Percentiles rank a stretch among this genome's conserved stretches.
Evolutionary conservation across 2,329 filamentous ascomycete species (phyloP).

Genomic region (Sordariomycetes sp.): DNA sequence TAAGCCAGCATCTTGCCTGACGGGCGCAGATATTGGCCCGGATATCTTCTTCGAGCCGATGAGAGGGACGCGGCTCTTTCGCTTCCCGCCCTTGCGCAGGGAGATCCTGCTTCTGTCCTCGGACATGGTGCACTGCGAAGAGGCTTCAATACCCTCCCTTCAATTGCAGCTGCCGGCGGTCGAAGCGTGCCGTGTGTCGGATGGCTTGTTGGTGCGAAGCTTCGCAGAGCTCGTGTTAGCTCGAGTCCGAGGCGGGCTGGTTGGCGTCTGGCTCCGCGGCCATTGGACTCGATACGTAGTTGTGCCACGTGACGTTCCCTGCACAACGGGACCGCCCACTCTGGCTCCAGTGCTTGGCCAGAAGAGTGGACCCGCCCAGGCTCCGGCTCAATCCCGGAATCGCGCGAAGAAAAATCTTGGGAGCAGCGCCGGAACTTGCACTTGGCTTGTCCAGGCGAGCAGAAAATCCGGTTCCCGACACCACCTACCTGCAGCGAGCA

Average conservation of each 20-base stretch:
- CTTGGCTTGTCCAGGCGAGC: neutral
- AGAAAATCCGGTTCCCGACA: neutral
- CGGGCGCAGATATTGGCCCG: slow-evolving; percentile 45
- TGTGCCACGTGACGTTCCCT: neutral
- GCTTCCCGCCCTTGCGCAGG: slow-evolving; percentile 45
- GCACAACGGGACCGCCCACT: neutral
- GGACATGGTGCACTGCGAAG: slow-evolving; percentile 30
- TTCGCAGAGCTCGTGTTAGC: neutral
- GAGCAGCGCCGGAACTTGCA: neutral
- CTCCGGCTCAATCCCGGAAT: slow-evolving; percentile 4
- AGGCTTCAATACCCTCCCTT: neutral
- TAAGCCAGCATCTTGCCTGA: slow-evolving; percentile 31
- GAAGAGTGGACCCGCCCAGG: neutral
- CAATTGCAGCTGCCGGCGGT: neutral
- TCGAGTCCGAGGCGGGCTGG: neutral
- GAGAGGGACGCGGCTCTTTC: slow-evolving; percentile 47
- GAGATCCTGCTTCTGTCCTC: slow-evolving; percentile 18
- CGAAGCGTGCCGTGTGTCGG: neutral
- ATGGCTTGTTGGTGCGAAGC: neutral
- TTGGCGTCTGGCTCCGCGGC: neutral
- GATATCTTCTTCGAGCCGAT: slow-evolving; percentile 54
- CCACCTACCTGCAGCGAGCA: neutral
- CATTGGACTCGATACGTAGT: neutral
- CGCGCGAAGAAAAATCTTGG: slow-evolving; percentile 2
- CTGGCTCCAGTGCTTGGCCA: neutral